Evolutionary conservation across 495 filamentous ascomycete genomes (phyloP).

Genomic region (Emericellopsis terricola): DNA sequence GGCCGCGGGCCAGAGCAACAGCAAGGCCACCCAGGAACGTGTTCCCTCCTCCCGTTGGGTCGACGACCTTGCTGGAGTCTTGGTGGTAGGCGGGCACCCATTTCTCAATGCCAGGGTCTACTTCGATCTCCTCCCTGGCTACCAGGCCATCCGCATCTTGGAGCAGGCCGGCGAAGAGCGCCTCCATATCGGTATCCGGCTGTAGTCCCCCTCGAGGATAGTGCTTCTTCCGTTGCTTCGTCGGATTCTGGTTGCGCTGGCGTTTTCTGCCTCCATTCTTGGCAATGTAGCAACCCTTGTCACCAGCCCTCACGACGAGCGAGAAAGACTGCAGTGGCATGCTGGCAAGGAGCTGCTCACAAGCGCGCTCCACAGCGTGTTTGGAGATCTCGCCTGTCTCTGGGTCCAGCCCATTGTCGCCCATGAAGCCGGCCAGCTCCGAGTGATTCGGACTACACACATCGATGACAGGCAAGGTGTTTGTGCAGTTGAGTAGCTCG

Average conservation of each 20-base stretch:
- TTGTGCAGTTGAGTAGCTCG: slow-evolving; percentile 53
- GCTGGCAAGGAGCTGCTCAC: slow-evolving; percentile 30
- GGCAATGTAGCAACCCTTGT: slow-evolving; percentile 31
- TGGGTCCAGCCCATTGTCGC: slow-evolving; percentile 26
- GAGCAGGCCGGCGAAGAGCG: slow-evolving; percentile 30
- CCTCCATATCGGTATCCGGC: slow-evolving; percentile 33
- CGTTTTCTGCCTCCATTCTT: slow-evolving; percentile 30
- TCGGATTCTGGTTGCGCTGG: slow-evolving; percentile 1
- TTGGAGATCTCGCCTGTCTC: slow-evolving; percentile 32
- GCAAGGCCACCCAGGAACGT: slow-evolving; percentile 75
- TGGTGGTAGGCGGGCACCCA: slow-evolving; percentile 39
- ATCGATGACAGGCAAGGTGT: slow-evolving; percentile 56
- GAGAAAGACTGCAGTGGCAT: slow-evolving; percentile 36
- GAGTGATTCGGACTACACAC: slow-evolving; percentile 77
- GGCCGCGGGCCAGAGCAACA: slow-evolving; percentile 50
- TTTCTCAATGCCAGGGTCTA: slow-evolving; percentile 32
- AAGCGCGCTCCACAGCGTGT: slow-evolving; percentile 28
- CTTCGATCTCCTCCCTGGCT: slow-evolving; percentile 38
- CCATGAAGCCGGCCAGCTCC: slow-evolving; percentile 72
- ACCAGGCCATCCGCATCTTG: slow-evolving; percentile 30
- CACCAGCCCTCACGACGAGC: slow-evolving; percentile 33
- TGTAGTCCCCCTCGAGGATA: slow-evolving; percentile 24
- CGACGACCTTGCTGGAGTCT: slow-evolving; percentile 38
- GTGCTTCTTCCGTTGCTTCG: slow-evolving; percentile 18
- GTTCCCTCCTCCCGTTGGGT: slow-evolving; percentile 94